phyloP scores from a whole-genome alignment of 2,329 filamentous ascomycete species.

The Aotearoamyces nothofagi region DNA sequence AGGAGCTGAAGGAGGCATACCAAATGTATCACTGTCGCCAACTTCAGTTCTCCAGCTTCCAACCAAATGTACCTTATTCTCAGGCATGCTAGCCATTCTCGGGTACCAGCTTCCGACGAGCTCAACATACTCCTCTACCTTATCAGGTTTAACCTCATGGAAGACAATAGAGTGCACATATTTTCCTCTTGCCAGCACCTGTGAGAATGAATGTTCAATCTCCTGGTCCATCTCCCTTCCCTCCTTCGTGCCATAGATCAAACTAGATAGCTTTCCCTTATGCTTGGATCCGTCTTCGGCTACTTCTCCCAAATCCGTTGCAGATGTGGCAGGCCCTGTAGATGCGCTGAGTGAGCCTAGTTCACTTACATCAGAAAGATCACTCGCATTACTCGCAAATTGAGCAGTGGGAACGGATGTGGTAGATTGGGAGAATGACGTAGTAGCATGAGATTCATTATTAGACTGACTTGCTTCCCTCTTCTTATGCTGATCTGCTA shows the following conservation, averaged over 20 bases:
- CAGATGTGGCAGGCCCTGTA: slow-evolving; percentile 42
- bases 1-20: slow-evolving; percentile 46
- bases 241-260: slow-evolving; percentile 96
- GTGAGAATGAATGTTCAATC: slow-evolving; percentile 90
- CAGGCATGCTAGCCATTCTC: slow-evolving; percentile 64
- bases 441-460: too few relatives aligned
- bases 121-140: slow-evolving; percentile 86
- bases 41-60: slow-evolving; percentile 98
- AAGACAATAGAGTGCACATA: slow-evolving; percentile 98
- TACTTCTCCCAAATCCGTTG: too few relatives aligned
- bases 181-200: slow-evolving; percentile 88
- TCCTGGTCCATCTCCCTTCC: slow-evolving; percentile 88
- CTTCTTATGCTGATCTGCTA: slow-evolving; percentile 59
- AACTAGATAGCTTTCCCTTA: slow-evolving; percentile 59
- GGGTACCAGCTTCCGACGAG: slow-evolving; percentile 89
- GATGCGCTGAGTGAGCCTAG: slow-evolving; percentile 45
- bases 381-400: slow-evolving; percentile 27
- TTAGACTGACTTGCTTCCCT: slow-evolving; percentile 84
- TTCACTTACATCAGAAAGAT: slow-evolving; percentile 23
- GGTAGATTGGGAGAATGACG: too few relatives aligned
- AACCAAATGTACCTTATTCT: slow-evolving; percentile 91
- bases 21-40: slow-evolving; percentile 91
- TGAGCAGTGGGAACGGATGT: slow-evolving; percentile 30
- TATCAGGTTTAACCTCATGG: slow-evolving; percentile 89
- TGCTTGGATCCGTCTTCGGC: slow-evolving; percentile 49